Percentiles rank a stretch among this genome's conserved stretches.
Evolutionary conservation across 306 rosid genomes (phyloP).

Genomic region (Prosopis cineraria): DNA sequence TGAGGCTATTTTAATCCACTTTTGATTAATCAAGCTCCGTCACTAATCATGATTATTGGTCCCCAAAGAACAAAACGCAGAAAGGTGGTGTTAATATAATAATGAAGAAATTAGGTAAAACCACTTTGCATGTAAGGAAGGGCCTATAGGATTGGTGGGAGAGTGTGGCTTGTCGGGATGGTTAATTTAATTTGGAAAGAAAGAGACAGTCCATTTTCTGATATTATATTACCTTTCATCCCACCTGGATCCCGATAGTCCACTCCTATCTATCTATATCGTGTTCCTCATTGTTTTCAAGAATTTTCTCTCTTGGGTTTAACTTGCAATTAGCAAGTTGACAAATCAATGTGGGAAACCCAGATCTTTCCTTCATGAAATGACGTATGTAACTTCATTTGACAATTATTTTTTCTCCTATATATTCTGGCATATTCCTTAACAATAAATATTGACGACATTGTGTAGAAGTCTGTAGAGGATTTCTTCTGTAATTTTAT

Average conservation of each 20-base stretch:
- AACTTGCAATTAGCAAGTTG: constrained; percentile 5
- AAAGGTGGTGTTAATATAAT: background rate
- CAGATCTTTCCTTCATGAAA: background rate
- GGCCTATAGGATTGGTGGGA: constrained; percentile 41
- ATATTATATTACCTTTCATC: constrained; percentile 44
- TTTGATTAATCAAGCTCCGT: background rate
- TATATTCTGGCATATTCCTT: background rate
- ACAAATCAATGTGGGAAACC: background rate
- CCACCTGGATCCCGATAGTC: constrained; percentile 43
- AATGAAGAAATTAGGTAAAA: constrained; percentile 41
- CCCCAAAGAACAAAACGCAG: constrained; percentile 16
- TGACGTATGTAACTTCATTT: background rate
- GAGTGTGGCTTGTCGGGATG: background rate
- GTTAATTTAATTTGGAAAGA: constrained; percentile 23
- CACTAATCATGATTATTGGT: constrained; percentile 32
- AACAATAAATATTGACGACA: background rate
- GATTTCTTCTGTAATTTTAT: too few species aligned
- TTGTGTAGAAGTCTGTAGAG: background rate
- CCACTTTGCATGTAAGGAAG: constrained; percentile 33
- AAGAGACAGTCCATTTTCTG: constrained; percentile 31
- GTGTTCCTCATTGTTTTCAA: background rate
- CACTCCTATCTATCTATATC: constrained; percentile 19
- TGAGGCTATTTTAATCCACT: constrained; percentile 17
- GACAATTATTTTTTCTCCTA: background rate
- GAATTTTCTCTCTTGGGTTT: background rate